Evolutionary conservation across 2,329 filamentous ascomycete genomes (phyloP).

Genomic region (Ceratocystis variospora): DNA sequence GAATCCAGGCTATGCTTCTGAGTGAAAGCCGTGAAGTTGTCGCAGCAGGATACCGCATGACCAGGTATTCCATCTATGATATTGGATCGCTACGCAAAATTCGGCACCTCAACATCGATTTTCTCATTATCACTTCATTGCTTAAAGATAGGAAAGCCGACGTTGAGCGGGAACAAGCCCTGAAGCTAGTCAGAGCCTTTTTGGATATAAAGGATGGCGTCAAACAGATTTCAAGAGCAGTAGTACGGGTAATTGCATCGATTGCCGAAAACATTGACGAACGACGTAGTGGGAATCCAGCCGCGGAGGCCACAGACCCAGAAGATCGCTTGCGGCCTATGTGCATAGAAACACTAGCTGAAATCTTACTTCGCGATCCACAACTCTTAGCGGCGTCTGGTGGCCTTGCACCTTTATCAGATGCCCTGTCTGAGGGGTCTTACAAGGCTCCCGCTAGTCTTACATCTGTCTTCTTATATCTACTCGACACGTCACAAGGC

Average conservation of each 20-base stretch:
- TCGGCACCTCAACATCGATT: slow-evolving; percentile 76
- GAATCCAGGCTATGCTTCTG: slow-evolving; percentile 90
- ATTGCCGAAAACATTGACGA: slow-evolving; percentile 83
- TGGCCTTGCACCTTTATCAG: slow-evolving; percentile 75
- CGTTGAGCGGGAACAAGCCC: slow-evolving; percentile 87
- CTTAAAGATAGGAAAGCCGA: slow-evolving; percentile 96
- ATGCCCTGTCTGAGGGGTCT: slow-evolving; percentile 75
- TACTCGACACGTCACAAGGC: slow-evolving; percentile 70
- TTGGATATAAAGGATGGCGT: slow-evolving; percentile 90
- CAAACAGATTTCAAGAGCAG: slow-evolving; percentile 69
- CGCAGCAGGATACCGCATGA: slow-evolving; percentile 84
- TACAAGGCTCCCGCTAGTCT: slow-evolving; percentile 89
- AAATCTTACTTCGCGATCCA: slow-evolving; percentile 79
- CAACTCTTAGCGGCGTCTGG: slow-evolving; percentile 67
- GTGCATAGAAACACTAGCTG: slow-evolving; percentile 81
- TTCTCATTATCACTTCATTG: slow-evolving; percentile 77
- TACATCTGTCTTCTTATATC: slow-evolving; percentile 72
- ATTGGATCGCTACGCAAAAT: slow-evolving; percentile 80
- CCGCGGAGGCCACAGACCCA: slow-evolving; percentile 53
- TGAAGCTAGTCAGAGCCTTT: slow-evolving; percentile 93
- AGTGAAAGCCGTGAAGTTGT: slow-evolving; percentile 94
- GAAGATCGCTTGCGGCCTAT: slow-evolving; percentile 81
- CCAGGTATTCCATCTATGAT: slow-evolving; percentile 88
- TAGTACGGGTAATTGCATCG: slow-evolving; percentile 79
- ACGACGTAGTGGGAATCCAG: slow-evolving; percentile 44